phyloP scores from a whole-genome alignment of 331 rosid species.

The Quercus lobata region DNA sequence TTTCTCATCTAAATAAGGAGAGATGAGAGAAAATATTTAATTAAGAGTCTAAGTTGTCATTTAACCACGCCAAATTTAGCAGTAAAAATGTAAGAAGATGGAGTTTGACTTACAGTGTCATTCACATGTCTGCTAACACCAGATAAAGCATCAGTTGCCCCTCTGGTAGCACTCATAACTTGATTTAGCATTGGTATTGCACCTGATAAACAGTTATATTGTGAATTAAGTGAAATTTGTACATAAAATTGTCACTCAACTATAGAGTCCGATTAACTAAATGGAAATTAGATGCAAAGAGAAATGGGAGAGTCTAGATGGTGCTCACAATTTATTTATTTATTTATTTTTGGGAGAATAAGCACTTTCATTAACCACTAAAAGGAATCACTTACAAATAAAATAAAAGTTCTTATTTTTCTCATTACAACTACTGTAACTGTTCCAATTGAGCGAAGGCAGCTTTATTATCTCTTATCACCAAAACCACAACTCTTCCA shows the following conservation, averaged over 20 bases:
- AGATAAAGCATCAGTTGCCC: slow-evolving; percentile 92
- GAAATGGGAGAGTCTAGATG: not conserved
- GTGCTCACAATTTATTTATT: not conserved
- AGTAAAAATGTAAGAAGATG: not conserved
- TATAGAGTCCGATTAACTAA: not conserved
- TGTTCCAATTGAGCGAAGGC: too few relatives aligned
- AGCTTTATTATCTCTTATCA: too few relatives aligned
- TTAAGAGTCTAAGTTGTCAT: not conserved
- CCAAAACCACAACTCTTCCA: too few relatives aligned
- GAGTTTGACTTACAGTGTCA: slow-evolving; percentile 50
- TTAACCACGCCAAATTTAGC: not conserved
- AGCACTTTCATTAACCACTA: not conserved
- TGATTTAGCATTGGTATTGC: slow-evolving; percentile 80
- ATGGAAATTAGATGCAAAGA: not conserved
- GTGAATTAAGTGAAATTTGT: too few relatives aligned
- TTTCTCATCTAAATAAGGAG: slow-evolving; percentile 58
- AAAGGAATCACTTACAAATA: not conserved
- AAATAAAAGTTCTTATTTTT: not conserved
- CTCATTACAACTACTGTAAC: too few relatives aligned
- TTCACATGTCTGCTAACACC: slow-evolving; percentile 82
- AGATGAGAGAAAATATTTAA: slow-evolving; percentile 6
- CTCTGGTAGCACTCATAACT: slow-evolving; percentile 95
- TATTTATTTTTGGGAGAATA: not conserved
- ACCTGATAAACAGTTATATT: slow-evolving; percentile 38
- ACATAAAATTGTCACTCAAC: not conserved